Base-by-base conservation (phyloP, 352 stramenopile species). In the Bremia lactucae region DNA sequence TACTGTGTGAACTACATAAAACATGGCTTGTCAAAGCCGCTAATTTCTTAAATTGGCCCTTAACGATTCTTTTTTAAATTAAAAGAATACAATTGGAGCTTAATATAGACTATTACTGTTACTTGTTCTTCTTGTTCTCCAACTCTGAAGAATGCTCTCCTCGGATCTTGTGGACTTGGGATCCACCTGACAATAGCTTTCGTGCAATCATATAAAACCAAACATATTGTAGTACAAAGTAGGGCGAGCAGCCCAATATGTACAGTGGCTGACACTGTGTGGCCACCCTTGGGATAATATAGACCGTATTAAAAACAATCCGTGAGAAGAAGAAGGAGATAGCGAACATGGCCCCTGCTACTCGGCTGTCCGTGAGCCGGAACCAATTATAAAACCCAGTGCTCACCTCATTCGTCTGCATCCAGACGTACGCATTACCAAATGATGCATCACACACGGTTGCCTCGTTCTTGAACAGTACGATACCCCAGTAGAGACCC, bases 371-470 rank as follows among this genome's bases (percentile, higher is more conserved):
- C 31, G 68, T 86, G 44, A 84, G 64, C 25, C 75, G 66, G 42
- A 72, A 85, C 75, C 75, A 87, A 45, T 85, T 85, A 64, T 86
- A 87, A 55, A 87, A 87, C 36, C 58, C 56, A 42, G 75, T 87
- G 52, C 72, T 86, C 42, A 87, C 59, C 49, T 87, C 75, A 43
- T 87, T 87, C 21, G 75, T 87, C 44, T 87, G 75, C 53, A 87
- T 85, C 72, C 72, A 87, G 41, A 86, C 72, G 63, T 87, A 87
- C 20, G 72, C 42, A 49, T 86, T 87, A 11, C 72, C 68, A 19
- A 85, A 62, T 10, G 50, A 50, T 9, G 53, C 29, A 13, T 59
- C 53, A 23, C 75, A 87, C 42, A 84, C 55, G 2, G 49, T 64
- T n/a, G 57, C 50, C 28, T 85, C 75, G 4, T 78, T 72, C n/a